phyloP scores from a whole-genome alignment of 768 basidiomycete genomes.

The Chalciporus chontae region DNA sequence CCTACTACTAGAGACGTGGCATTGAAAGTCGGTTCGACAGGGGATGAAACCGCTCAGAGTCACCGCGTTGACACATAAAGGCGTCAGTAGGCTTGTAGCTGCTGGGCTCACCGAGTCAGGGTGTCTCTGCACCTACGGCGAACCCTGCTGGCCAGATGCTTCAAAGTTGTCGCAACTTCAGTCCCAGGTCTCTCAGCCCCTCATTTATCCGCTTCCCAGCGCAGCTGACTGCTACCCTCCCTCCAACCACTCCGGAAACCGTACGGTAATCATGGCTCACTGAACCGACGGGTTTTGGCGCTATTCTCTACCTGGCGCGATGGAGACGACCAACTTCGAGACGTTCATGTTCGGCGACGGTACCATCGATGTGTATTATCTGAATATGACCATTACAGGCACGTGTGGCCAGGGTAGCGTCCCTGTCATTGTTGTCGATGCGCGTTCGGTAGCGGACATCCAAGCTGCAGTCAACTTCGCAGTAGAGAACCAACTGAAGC shows the following conservation, averaged over 20 bases:
- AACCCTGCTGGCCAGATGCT: constrained; percentile 43
- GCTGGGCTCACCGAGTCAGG: background rate
- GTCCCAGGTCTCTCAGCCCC: constrained; percentile 40
- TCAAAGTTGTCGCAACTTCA: constrained; percentile 32
- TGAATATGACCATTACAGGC: constrained; percentile 29
- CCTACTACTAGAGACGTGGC: too few species aligned
- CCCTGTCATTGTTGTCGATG: constrained; percentile 20
- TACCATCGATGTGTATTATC: constrained; percentile 38
- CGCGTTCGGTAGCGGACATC: constrained; percentile 14
- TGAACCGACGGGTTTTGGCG: constrained; percentile 39
- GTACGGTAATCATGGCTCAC: constrained; percentile 28
- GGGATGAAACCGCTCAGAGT: constrained; percentile 1
- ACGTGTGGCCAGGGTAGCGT: constrained; percentile 21
- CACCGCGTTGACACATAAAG: background rate
- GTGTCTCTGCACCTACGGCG: constrained; percentile 36
- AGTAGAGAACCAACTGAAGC: constrained; percentile 9
- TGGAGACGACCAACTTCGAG: constrained; percentile 34
- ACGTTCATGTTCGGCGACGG: constrained; percentile 39
- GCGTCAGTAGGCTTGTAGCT: background rate
- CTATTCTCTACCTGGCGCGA: constrained; percentile 37
- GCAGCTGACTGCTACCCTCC: constrained; percentile 41
- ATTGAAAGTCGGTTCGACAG: too few species aligned
- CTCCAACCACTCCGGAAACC: constrained; percentile 35
- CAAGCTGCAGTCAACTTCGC: too few species aligned
- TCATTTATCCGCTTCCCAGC: constrained; percentile 40